These are phyloP conservation scores for Phytophthora sojae DNA, from an alignment of 352 stramenopile species.

Conservation along the genomic window DNA sequence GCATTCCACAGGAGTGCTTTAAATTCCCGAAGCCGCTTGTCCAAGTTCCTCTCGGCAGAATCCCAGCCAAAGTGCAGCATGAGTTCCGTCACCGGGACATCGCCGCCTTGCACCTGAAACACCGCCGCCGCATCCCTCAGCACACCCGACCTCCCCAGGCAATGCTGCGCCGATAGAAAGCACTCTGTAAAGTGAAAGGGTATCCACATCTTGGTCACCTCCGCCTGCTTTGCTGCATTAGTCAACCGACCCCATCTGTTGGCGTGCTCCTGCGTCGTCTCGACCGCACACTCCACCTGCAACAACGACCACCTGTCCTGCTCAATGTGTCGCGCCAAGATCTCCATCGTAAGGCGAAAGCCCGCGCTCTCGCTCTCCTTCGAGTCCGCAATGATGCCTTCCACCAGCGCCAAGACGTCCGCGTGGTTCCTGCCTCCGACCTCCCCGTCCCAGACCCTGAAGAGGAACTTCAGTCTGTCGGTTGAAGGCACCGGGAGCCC, in stretches of 20 bases:
- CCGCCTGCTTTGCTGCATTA: neutral
- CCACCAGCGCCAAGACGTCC: slow-evolving; percentile 7
- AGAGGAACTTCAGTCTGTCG: slow-evolving; percentile 7
- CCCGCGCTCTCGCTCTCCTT: slow-evolving; percentile 19
- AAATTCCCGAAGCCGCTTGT: slow-evolving; percentile 24
- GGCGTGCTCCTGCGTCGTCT: neutral
- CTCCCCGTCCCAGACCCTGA: slow-evolving; percentile 4
- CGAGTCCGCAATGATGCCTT: slow-evolving; percentile 13
- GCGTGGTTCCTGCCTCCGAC: neutral
- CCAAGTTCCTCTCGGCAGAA: slow-evolving; percentile 9
- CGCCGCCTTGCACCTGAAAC: neutral
- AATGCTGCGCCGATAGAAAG: slow-evolving; percentile 14
- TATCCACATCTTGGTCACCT: slow-evolving; percentile 22
- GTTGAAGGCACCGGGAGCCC: neutral
- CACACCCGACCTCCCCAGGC: slow-evolving; percentile 9
- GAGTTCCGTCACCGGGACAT: slow-evolving; percentile 15
- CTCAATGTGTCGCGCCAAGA: slow-evolving; percentile 20
- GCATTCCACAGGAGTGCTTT: slow-evolving; percentile 16
- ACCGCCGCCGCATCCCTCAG: slow-evolving; percentile 14
- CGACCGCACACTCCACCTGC: slow-evolving; percentile 13
- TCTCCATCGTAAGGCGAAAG: slow-evolving; percentile 13
- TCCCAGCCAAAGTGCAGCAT: slow-evolving; percentile 26
- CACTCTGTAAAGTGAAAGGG: slow-evolving; percentile 21
- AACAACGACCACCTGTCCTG: slow-evolving; percentile 13
- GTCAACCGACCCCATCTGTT: slow-evolving; percentile 12